Percentiles rank a stretch among this genome's conserved stretches.
Conservation (phyloP, 257 asterid species). For the Ocimum tenuiflorum region DNA sequence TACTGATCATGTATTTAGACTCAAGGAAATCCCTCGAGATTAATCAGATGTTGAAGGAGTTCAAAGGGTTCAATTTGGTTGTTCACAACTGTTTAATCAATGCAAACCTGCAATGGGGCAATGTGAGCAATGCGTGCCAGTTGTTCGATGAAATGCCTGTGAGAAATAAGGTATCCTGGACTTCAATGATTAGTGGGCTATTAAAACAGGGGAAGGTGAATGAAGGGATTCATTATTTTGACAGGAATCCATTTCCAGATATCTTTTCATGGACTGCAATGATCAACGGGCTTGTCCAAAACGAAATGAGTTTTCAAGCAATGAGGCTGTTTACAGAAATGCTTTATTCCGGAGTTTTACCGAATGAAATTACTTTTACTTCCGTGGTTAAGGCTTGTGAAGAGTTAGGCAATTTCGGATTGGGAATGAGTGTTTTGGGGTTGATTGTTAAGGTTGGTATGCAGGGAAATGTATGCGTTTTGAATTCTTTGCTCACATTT, state of each 20-base stretch:
- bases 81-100: constrained; percentile 63
- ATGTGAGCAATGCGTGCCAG: constrained; percentile 32
- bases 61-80: constrained; percentile 58
- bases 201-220: constrained; percentile 46
- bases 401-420: constrained; percentile 40
- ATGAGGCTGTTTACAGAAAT: constrained; percentile 42
- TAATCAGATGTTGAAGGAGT: constrained; percentile 58
- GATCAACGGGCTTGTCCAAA: constrained; percentile 61
- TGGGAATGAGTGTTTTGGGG: constrained; percentile 53
- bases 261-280: constrained; percentile 68
- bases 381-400: constrained; percentile 47
- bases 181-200: constrained; percentile 59
- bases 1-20: constrained; percentile 56
- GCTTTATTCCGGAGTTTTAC: constrained; percentile 44
- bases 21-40: constrained; percentile 41
- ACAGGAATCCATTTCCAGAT: constrained; percentile 38
- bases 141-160: constrained; percentile 89
- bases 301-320: constrained; percentile 42
- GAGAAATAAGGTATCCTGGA: constrained; percentile 74
- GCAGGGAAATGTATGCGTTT: constrained; percentile 42
- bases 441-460: constrained; percentile 52
- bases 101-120: constrained; percentile 51
- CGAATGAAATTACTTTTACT: constrained; percentile 69
- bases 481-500: constrained; percentile 56
- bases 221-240: constrained; percentile 55